Evolutionary conservation across 257 asterid genomes (phyloP), one percentile per base, ranked within the genome.

Genomic region (Jacaranda copaia): DNA sequence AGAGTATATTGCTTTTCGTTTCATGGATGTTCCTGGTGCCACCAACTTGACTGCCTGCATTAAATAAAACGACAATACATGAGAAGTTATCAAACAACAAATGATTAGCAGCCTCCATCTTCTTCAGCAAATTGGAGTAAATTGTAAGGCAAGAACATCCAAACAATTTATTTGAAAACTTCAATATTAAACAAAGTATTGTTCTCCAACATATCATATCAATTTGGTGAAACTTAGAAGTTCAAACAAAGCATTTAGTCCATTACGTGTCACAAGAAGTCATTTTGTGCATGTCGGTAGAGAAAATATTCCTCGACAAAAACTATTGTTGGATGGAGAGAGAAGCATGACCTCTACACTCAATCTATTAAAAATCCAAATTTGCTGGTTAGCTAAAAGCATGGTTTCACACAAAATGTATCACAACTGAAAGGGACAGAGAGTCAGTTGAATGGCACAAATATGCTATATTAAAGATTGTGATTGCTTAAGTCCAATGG

Each of bases 31-130:
- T 68, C 90, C 91, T 14, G 93, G 79, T 58, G 98, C 93, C 76
- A 96, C 97, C 85, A 96, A 79, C 87, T 93, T 93, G 70, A 93
- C 98, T 52, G 98, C 97, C 99, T 92, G 94, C 86, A 86, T 71
- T 72, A 55, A 32, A 80, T 46, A 43, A 25, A 77, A 78, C 53
- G 69, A 60, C 57, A 14, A n/a, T 8, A 40, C 12, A 63, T 68
- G 8, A 62, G 49, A 25, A 60, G 42, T 58, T 51, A 70, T 51
- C 73, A 60, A 75, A 53, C 49, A 40, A 19, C 42, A 43, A 77
- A 68, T 69, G 78, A 48, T 52, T 72, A 43, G 40, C 43, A 70
- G 18, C 70, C 39, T 14, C 59, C 10, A 72, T 65, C 74, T 16
- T 20, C 16, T 36, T 55, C 77, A 73, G 46, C 36, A 77, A 67